Conservation (phyloP, 306 rosid genomes). For the Rosa multiflora region DNA sequence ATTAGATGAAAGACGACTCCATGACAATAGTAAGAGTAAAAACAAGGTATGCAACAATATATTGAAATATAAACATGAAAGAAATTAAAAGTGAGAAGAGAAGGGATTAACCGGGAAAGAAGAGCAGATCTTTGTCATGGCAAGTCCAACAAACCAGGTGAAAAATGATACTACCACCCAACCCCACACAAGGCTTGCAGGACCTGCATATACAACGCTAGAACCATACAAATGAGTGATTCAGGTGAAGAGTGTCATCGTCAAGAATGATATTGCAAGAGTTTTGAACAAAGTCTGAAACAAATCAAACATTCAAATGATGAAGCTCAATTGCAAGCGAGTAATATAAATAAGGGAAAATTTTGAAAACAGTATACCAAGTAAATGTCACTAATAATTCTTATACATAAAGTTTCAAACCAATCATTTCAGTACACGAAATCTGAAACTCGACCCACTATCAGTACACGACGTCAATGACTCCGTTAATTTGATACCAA, state of each 20-base stretch:
- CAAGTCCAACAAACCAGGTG: constrained; percentile 86
- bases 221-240: constrained; percentile 89
- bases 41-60: neutral
- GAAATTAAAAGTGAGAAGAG: constrained; percentile 8
- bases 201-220: constrained; percentile 79
- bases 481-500: no score
- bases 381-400: no score
- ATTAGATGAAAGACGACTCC: neutral
- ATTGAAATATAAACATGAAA: neutral
- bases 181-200: constrained; percentile 89
- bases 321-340: neutral
- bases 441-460: no score
- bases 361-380: no score
- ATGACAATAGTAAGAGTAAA: neutral
- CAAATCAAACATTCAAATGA: neutral
- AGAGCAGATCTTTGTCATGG: constrained; percentile 93
- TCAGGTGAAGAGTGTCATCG: constrained; percentile 90
- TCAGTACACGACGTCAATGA: no score
- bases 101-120: constrained; percentile 69
- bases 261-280: constrained; percentile 73
- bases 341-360: neutral
- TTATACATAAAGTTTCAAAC: no score
- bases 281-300: constrained; percentile 87
- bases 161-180: constrained; percentile 84
- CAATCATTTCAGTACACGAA: no score